Conservation (phyloP, 1,139 yeast species). For the Magnusiomyces tetraspermus region DNA sequence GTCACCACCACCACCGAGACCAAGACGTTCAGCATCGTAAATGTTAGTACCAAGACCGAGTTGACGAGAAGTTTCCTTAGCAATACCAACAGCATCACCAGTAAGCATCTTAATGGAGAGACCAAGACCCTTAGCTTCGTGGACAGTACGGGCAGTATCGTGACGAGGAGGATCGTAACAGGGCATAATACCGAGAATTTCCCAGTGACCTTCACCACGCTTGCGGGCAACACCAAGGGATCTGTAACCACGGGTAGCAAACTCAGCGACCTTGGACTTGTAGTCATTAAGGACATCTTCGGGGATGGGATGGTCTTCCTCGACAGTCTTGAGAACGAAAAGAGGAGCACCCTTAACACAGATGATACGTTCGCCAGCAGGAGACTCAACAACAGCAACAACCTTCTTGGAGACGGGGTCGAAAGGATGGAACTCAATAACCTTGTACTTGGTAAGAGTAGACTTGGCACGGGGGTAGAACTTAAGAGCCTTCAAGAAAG, state of each 20-base stretch:
- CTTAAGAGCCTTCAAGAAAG: constrained; percentile 67
- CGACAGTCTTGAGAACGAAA: constrained; percentile 60
- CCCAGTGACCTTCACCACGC: constrained; percentile 67
- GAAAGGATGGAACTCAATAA: constrained; percentile 59
- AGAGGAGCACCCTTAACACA: constrained; percentile 70
- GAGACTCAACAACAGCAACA: constrained; percentile 59
- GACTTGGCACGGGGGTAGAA: constrained; percentile 48
- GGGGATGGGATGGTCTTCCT: constrained; percentile 59
- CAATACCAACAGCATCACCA: constrained; percentile 71
- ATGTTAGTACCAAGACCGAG: constrained; percentile 63
- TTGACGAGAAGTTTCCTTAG: constrained; percentile 63
- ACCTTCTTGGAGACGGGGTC: constrained; percentile 68
- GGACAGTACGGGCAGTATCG: constrained; percentile 60
- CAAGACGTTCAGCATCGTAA: constrained; percentile 62
- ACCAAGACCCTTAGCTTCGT: constrained; percentile 58
- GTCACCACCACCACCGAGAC: constrained; percentile 65
- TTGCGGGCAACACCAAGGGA: constrained; percentile 67
- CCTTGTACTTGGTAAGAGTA: constrained; percentile 57
- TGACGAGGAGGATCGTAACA: constrained; percentile 70
- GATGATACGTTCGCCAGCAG: constrained; percentile 55
- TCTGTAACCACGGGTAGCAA: constrained; percentile 66
- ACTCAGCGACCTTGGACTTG: constrained; percentile 63
- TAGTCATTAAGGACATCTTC: constrained; percentile 55
- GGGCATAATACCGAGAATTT: constrained; percentile 64
- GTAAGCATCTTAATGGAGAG: constrained; percentile 63